These are phyloP conservation scores for Solanum chmielewskii DNA, from an alignment of 257 asterid species.

Conservation along the genomic window DNA sequence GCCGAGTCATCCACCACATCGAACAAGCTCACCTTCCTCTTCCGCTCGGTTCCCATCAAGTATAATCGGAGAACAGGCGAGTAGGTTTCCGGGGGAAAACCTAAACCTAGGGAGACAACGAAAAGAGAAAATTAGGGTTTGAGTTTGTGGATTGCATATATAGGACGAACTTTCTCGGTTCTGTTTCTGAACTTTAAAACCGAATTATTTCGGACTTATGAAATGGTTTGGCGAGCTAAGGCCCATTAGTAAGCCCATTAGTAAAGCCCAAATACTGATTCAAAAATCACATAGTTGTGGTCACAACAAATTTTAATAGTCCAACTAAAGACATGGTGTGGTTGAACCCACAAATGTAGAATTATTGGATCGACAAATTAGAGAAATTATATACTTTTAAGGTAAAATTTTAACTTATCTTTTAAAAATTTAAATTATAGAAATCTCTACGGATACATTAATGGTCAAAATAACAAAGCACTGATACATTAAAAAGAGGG, in stretches of 20 bases:
- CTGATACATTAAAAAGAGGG: too few relatives aligned
- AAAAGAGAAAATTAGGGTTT: not conserved
- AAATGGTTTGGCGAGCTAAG: not conserved
- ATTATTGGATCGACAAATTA: not conserved
- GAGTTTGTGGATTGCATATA: constrained; percentile 6
- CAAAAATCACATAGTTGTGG: not conserved
- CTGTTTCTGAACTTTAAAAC: not conserved
- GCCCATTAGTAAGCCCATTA: not conserved
- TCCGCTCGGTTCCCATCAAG: constrained; percentile 88
- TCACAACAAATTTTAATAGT: not conserved
- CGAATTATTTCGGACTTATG: not conserved
- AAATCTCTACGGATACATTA: too few relatives aligned
- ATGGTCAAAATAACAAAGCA: too few relatives aligned
- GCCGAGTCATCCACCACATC: constrained; percentile 85
- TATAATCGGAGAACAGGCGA: not conserved
- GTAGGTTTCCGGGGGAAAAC: not conserved
- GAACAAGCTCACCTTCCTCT: constrained; percentile 87
- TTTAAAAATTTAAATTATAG: too few relatives aligned
- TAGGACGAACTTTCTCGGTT: not conserved
- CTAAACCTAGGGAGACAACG: not conserved
- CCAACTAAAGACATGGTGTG: not conserved
- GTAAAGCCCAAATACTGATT: not conserved
- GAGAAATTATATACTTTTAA: too few relatives aligned
- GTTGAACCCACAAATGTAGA: not conserved
- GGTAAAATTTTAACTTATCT: too few relatives aligned